phyloP scores from a whole-genome alignment of 148 eudicot species.

The Bassia scoparia region DNA sequence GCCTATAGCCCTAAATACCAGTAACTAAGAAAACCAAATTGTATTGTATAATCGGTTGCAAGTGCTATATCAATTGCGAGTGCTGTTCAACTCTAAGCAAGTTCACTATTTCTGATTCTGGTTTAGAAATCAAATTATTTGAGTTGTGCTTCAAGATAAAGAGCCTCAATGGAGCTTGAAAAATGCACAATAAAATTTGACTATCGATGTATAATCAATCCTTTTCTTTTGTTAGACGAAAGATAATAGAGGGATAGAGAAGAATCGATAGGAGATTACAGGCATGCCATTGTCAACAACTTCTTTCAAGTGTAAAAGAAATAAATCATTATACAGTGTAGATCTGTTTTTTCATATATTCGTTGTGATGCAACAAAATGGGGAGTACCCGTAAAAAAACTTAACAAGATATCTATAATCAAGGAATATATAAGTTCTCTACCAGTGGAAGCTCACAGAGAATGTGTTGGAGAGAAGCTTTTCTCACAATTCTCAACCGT shows the following conservation, averaged over 20 bases:
- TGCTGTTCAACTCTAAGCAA: too few relatives aligned
- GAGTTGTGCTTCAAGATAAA: too few relatives aligned
- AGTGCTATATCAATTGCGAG: too few relatives aligned
- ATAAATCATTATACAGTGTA: background rate
- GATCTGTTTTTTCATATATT: background rate
- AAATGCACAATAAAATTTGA: too few relatives aligned
- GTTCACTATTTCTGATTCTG: too few relatives aligned
- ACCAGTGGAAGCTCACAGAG: slow-evolving; percentile 2
- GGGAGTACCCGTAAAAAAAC: slow-evolving; percentile 1
- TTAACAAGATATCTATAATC: background rate
- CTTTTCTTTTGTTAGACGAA: too few relatives aligned
- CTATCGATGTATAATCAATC: too few relatives aligned
- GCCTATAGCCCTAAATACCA: too few relatives aligned
- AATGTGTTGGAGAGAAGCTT: slow-evolving; percentile 9
- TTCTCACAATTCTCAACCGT: slow-evolving; percentile 20
- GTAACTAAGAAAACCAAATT: too few relatives aligned
- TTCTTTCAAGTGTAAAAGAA: background rate
- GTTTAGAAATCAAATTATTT: too few relatives aligned
- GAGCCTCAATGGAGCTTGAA: too few relatives aligned
- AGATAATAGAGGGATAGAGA: background rate
- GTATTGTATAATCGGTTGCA: too few relatives aligned
- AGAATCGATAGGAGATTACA: background rate
- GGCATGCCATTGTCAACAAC: background rate
- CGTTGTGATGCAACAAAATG: slow-evolving; percentile 10
- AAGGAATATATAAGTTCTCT: background rate